A percentile compares a stretch with the other conserved stretches of the same genome.
Conservation (phyloP, 2,329 filamentous ascomycete genomes). For the Fusarium sp. region DNA sequence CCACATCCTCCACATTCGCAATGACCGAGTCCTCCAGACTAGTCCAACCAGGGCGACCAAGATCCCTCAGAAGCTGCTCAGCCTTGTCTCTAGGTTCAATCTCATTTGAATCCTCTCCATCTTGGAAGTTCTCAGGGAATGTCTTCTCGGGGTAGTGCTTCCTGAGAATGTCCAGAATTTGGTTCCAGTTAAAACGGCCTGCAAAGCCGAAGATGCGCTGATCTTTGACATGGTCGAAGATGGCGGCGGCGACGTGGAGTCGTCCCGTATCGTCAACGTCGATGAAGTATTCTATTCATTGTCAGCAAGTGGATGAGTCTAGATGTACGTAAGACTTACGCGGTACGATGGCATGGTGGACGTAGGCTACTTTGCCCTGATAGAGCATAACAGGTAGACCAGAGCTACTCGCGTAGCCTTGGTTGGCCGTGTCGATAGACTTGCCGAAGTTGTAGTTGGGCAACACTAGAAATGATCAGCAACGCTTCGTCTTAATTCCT, state of each 20-base stretch:
- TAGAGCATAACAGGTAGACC: slow-evolving; percentile 35
- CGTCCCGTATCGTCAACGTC: slow-evolving; percentile 61
- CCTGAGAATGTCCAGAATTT: slow-evolving; percentile 49
- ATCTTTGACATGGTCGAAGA: slow-evolving; percentile 56
- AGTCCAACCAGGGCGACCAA: slow-evolving; percentile 29
- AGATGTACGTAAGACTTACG: neutral
- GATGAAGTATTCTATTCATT: slow-evolving; percentile 54
- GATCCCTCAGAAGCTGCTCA: slow-evolving; percentile 11
- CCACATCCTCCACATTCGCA: neutral
- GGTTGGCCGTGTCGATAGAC: slow-evolving; percentile 31
- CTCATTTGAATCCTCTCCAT: slow-evolving; percentile 20
- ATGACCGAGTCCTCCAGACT: slow-evolving; percentile 20
- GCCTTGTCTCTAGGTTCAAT: slow-evolving; percentile 27
- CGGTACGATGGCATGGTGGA: neutral
- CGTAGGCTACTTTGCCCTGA: slow-evolving; percentile 20
- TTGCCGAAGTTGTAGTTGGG: slow-evolving; percentile 46
- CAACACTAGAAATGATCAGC: slow-evolving; percentile 26
- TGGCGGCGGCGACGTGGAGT: slow-evolving; percentile 63
- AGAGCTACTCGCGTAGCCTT: slow-evolving; percentile 41
- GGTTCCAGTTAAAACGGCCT: slow-evolving; percentile 58
- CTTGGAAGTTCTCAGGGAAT: slow-evolving; percentile 41
- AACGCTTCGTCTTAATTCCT: fast-evolving
- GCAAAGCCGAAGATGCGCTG: slow-evolving; percentile 67
- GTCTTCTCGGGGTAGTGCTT: slow-evolving; percentile 33
- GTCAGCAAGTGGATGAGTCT: fast-evolving